phyloP scores from a whole-genome alignment of 2,329 filamentous ascomycete species.

The Penicillium sp. region DNA sequence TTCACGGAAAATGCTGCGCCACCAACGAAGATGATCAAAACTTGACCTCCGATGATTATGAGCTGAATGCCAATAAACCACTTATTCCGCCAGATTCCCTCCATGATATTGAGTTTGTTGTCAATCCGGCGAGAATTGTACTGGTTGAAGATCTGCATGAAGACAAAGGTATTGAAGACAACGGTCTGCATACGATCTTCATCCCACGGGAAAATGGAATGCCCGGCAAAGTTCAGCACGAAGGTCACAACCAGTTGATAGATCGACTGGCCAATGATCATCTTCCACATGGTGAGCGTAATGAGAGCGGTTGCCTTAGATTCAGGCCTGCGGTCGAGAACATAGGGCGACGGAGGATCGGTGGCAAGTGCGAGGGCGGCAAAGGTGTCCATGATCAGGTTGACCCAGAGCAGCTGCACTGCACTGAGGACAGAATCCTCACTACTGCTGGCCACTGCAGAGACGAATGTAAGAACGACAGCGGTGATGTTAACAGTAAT shows the following conservation, averaged over 20 bases:
- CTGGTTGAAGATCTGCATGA: constrained; percentile 52
- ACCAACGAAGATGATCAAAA: constrained; percentile 70
- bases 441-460: constrained; percentile 56
- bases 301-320: constrained; percentile 48
- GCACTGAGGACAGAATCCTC: constrained; percentile 62
- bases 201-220: constrained; percentile 35
- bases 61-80: constrained; percentile 60
- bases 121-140: constrained; percentile 49
- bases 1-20: constrained; percentile 64
- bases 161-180: constrained; percentile 48
- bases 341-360: constrained; percentile 57
- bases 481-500: constrained; percentile 64
- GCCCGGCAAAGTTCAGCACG: constrained; percentile 48
- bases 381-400: constrained; percentile 68
- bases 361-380: constrained; percentile 64
- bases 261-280: constrained; percentile 46
- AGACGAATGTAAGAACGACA: constrained; percentile 63
- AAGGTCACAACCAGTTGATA: constrained; percentile 45
- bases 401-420: constrained; percentile 67
- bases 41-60: constrained; percentile 66
- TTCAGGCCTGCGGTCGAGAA: constrained; percentile 55
- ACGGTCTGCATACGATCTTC: constrained; percentile 34
- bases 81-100: constrained; percentile 42
- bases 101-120: constrained; percentile 46
- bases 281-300: constrained; percentile 48